Conservation (phyloP, 495 filamentous ascomycete species). For the Hypoxylon lienhwacheense region DNA sequence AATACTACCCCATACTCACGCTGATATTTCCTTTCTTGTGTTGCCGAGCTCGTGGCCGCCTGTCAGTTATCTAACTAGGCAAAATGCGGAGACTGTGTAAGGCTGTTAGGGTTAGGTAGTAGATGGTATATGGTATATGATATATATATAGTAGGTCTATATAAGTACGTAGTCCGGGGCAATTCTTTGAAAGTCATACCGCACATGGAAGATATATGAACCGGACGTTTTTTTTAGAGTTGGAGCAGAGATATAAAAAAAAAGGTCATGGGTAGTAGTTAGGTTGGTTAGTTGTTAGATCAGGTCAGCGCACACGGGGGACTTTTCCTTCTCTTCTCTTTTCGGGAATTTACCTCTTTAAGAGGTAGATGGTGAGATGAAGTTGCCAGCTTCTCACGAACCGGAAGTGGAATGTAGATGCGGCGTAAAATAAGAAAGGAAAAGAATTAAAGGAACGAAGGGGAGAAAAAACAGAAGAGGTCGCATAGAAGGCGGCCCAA, state of each 20-base stretch:
- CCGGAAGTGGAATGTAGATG: conserved; percentile 27
- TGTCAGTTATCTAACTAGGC: conserved; percentile 32
- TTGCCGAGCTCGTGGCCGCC: conserved; percentile 6
- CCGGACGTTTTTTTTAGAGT: no score
- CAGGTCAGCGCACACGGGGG: no score
- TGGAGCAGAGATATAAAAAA: no score
- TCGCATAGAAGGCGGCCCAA: conserved; percentile 16
- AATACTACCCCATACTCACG: conserved; percentile 16
- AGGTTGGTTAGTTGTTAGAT: neutral
- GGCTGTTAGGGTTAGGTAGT: conserved; percentile 18
- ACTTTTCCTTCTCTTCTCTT: no score
- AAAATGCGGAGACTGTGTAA: conserved; percentile 27
- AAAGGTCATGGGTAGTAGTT: neutral
- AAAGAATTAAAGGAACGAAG: neutral
- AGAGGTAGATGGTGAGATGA: no score
- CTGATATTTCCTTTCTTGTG: neutral
- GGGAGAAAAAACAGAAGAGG: neutral
- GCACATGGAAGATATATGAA: no score
- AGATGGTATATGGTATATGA: no score
- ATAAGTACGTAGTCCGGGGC: no score
- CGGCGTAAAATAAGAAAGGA: conserved; percentile 13
- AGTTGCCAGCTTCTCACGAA: conserved; percentile 12
- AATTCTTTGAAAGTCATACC: no score
- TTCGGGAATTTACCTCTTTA: no score
- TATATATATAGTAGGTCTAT: no score